Base-by-base conservation (phyloP, 106 monocot genomes). In the Platanthera zijinensis region DNA sequence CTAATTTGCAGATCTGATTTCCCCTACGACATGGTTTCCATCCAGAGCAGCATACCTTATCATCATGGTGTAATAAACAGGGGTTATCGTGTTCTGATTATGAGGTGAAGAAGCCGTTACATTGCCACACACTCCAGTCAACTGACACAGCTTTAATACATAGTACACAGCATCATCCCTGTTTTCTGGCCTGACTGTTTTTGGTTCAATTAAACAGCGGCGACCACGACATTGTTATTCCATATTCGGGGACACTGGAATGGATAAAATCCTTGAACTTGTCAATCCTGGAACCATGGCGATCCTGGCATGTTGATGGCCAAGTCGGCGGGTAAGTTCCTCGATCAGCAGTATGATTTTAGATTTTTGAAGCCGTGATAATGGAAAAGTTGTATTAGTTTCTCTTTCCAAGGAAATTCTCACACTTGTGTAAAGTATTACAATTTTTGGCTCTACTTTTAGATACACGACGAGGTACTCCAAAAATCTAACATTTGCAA, bases 241-340 rank as follows among this genome's bases (percentile, higher is more conserved):
- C 89, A 39, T 82, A 66, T 81, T 47, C 84, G 15, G 86, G 89
- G 22, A 86, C 89, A 46, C 72, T 79, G 45, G 69, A 64, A 71
- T 89, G 89, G 89, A 77, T 89, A 64, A 78, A 59, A 82, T 84
- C 89, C 21, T 71, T 89, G 17, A 80, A 84, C 66, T 89, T 74
- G 62, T 71, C 84, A 5, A 75, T 86, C 45, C 53, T 82, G 6
- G 84, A 86, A 48, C 75, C 77, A 10, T 86, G 89, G 86, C 68
- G 86, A 77, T 80, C 86, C 9, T 86, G 89, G 89, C 56, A 50
- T 79, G 80, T 82, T 39, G 68, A 63, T 52, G 86, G 72, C 53
- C 79, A 86, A 77, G 79, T 78, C 73, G 82, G 79, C 8, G 85
- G 85, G 85, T 86, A 22, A 77, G 76, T 39, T 80, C 46, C 48